phyloP scores from a whole-genome alignment of 2,329 filamentous ascomycete species.

The Pseudogymnoascus sp. region DNA sequence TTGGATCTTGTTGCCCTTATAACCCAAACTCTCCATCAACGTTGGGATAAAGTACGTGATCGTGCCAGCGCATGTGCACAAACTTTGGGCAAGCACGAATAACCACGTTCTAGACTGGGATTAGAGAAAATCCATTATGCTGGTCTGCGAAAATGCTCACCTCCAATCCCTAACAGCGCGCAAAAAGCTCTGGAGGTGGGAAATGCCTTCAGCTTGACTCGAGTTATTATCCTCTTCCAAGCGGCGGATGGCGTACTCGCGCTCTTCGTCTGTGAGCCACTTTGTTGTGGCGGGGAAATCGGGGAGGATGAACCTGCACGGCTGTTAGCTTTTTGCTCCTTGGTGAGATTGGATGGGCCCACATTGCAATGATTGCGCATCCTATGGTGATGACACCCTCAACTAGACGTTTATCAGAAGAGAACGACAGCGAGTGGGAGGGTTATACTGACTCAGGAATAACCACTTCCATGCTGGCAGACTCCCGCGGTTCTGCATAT shows the following conservation, averaged over 20 bases:
- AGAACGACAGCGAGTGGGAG: not conserved
- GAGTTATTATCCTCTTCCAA: slow-evolving; percentile 7
- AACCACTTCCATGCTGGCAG: slow-evolving; percentile 38
- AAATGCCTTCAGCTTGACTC: not conserved
- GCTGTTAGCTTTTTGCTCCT: not conserved
- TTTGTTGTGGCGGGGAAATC: slow-evolving; percentile 12
- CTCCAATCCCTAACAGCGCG: slow-evolving; percentile 5
- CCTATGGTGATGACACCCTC: slow-evolving; percentile 14
- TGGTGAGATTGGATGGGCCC: not conserved
- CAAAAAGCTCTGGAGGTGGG: slow-evolving; percentile 5
- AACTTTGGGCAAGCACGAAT: slow-evolving; percentile 9
- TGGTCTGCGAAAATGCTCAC: not conserved
- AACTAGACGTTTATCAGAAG: slow-evolving; percentile 10
- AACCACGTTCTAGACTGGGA: not conserved
- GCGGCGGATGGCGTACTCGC: slow-evolving; percentile 8
- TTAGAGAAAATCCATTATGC: not conserved
- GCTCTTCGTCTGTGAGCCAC: slow-evolving; percentile 10
- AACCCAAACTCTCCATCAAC: slow-evolving; percentile 4
- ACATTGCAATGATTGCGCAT: slow-evolving; percentile 29
- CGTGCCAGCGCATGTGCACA: slow-evolving; percentile 10
- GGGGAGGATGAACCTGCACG: slow-evolving; percentile 21
- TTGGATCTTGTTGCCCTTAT: slow-evolving; percentile 7
- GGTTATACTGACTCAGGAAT: slow-evolving; percentile 13
- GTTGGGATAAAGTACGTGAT: slow-evolving; percentile 11
- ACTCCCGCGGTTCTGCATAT: slow-evolving; percentile 31